Conservation (phyloP, 345 rosid genomes). For the Salix dunnii region DNA sequence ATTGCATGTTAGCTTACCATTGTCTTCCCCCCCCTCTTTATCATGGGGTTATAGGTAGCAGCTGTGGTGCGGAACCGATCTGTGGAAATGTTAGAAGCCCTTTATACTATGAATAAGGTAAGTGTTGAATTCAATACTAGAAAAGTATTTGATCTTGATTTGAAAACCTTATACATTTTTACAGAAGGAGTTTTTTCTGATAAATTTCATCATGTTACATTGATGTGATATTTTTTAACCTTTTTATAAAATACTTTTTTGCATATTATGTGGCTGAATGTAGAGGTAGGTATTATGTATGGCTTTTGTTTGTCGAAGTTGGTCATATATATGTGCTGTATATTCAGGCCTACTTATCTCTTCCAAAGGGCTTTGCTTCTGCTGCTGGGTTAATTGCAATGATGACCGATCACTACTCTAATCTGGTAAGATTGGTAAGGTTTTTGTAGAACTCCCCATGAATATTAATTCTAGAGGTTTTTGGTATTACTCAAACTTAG, state of each 20-base stretch:
- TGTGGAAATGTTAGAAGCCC: slow-evolving; percentile 86
- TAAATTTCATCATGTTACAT: background rate
- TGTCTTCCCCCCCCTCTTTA: background rate
- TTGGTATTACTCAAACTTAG: background rate
- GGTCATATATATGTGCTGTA: slow-evolving; percentile 6
- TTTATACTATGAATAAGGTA: slow-evolving; percentile 78
- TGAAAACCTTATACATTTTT: background rate
- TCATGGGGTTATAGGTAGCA: slow-evolving; percentile 57
- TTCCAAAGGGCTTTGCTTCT: slow-evolving; percentile 82
- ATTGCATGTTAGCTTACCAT: background rate
- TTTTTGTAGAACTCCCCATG: background rate
- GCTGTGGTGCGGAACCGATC: slow-evolving; percentile 63
- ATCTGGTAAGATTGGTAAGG: slow-evolving; percentile 44
- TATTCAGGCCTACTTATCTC: slow-evolving; percentile 83
- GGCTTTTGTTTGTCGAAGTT: slow-evolving; percentile 12
- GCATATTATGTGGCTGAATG: background rate
- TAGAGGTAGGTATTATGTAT: background rate
- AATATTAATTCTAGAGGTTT: slow-evolving; percentile 6
- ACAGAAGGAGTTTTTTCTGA: background rate
- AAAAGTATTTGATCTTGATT: background rate
- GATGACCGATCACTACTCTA: slow-evolving; percentile 84
- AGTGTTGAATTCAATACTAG: slow-evolving; percentile 1
- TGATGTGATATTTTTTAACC: background rate
- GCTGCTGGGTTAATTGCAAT: slow-evolving; percentile 76
- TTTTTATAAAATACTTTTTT: background rate